Evolutionary conservation across 495 filamentous ascomycete genomes (phyloP), one percentile per base, ranked within the genome.

Genomic region (Thermochaetoides thermophila): DNA sequence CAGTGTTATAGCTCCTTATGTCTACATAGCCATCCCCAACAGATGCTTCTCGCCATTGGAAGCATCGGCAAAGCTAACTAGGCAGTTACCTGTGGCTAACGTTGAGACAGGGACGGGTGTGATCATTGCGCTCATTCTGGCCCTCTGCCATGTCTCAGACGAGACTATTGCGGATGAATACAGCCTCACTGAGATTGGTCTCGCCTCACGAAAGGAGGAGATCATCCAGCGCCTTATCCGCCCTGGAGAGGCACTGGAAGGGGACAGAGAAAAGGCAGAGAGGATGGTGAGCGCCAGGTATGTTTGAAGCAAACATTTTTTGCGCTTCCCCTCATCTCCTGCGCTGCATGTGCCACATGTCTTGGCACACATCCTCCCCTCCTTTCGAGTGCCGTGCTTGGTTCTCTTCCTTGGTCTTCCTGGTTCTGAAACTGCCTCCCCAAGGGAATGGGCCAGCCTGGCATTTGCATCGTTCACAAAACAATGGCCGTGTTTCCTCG

Each of bases 81-180:
- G n/a, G n/a, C n/a, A n/a, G n/a, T n/a, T n/a, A n/a, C n/a, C n/a
- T n/a, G n/a, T 15, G 17, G 27, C 27, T 43, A 19, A 13, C 22
- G 3, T 10, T 21, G 0, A 17, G 19, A 32, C 17, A 50, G 47
- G 76, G 26, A 81, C 76, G 1, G 76, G 77, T 8, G 58, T 80
- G 2, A 46, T 80, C 26, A 61, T 63, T 35, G 76, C 72, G 15
- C 38, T 81, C 7, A 44, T 79, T 15, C 54, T 81, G 6, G 51
- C 60, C 27, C 52, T 81, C 7, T 73, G 63, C 30, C 71, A 71
- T 16, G 63, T 73, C 0, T 38, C 56, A 0, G 64, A 76, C 42
- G 60, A 69, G 11, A 37, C 56, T n/a, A 60, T 81, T 20, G 68
- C 70, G 6, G 47, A 68, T 25, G 76, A 80, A 48, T 81, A 80